Conservation (phyloP, 2,329 filamentous ascomycete genomes). For the Fusarium mundagurra region DNA sequence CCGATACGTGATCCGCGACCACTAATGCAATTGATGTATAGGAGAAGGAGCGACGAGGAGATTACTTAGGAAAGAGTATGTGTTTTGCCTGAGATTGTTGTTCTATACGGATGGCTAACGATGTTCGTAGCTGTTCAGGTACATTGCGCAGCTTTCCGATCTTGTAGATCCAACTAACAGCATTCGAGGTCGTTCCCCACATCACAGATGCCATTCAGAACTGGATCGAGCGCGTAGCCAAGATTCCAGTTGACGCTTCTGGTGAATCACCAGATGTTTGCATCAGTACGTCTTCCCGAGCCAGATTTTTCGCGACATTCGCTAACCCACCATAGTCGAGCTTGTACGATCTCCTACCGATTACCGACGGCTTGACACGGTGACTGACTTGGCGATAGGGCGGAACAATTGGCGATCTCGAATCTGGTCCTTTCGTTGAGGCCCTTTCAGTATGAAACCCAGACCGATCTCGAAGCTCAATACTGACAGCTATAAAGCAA, state of each 20-base stretch:
- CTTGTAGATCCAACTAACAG: neutral
- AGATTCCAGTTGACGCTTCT: slow-evolving; percentile 86
- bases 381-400: slow-evolving; percentile 48
- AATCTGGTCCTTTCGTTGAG: slow-evolving; percentile 88
- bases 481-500: slow-evolving; percentile 55
- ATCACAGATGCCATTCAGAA: slow-evolving; percentile 86
- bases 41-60: slow-evolving; percentile 70
- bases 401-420: slow-evolving; percentile 81
- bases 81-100: neutral
- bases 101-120: slow-evolving; percentile 1
- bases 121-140: slow-evolving; percentile 20
- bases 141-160: neutral
- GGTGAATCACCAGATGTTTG: slow-evolving; percentile 88
- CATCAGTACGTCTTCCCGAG: slow-evolving; percentile 70
- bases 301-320: neutral
- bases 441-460: slow-evolving; percentile 65
- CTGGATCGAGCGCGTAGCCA: slow-evolving; percentile 88
- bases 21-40: slow-evolving; percentile 13
- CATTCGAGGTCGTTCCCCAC: slow-evolving; percentile 73
- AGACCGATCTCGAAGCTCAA: neutral
- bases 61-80: slow-evolving; percentile 50
- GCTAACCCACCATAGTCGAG: slow-evolving; percentile 18
- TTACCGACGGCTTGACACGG: neutral
- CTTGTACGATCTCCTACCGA: slow-evolving; percentile 4
- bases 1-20: neutral